phyloP scores from a whole-genome alignment of 768 basidiomycete species.

The Tulasnella calospora region DNA sequence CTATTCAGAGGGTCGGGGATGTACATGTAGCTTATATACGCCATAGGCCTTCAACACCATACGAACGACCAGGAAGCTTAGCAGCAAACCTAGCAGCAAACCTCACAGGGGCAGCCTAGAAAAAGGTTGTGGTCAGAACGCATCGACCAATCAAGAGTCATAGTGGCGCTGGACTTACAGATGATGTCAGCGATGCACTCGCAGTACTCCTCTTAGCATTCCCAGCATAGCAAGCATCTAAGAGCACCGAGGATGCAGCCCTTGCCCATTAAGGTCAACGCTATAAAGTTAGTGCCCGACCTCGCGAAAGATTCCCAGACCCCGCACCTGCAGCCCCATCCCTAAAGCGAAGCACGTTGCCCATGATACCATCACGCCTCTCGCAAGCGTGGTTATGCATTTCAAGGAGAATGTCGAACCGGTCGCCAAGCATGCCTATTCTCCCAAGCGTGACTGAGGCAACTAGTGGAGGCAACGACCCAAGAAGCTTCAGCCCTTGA shows the following conservation, averaged over 20 bases:
- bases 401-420: no score
- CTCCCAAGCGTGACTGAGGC: no score
- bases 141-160: neutral
- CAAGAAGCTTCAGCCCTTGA: no score
- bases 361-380: constrained; percentile 3
- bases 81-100: constrained; percentile 24
- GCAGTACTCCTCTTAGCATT: constrained; percentile 27
- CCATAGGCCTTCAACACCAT: neutral
- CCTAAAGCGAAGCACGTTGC: constrained; percentile 12
- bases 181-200: no score
- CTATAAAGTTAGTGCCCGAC: neutral
- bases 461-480: no score
- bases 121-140: neutral
- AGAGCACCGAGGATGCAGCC: constrained; percentile 20
- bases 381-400: constrained; percentile 18
- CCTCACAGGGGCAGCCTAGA: constrained; percentile 25
- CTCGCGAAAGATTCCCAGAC: neutral
- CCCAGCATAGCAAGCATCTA: constrained; percentile 23
- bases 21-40: neutral
- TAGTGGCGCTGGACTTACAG: constrained; percentile 11
- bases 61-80: neutral
- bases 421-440: no score
- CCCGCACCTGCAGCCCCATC: constrained; percentile 22
- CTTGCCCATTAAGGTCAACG: neutral
- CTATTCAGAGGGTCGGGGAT: no score